A percentile compares a stretch with the other conserved stretches of the same genome.
phyloP scores from a whole-genome alignment of 108 stramenopile genomes.

The Epipyxis sp. region DNA sequence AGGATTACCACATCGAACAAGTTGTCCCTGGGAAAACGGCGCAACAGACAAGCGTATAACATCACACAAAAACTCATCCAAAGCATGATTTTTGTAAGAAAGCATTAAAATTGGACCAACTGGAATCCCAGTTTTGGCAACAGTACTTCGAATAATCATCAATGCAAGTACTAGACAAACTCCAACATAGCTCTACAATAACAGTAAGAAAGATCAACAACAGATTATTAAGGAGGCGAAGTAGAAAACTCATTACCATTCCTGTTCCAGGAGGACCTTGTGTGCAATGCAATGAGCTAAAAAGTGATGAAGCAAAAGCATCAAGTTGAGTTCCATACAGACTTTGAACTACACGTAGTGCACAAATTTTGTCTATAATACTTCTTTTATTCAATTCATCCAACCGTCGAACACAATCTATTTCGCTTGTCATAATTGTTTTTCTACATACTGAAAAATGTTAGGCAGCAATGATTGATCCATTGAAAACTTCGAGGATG shows the following conservation, averaged over 20 bases:
- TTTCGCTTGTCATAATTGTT: not conserved
- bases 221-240: not conserved
- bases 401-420: not conserved
- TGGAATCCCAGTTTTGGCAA: not conserved
- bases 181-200: slow-evolving; percentile 22
- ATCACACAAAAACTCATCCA: slow-evolving; percentile 34
- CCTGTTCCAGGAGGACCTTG: slow-evolving; percentile 33
- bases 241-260: not conserved
- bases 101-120: slow-evolving; percentile 20
- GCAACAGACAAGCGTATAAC: not conserved
- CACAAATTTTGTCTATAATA: not conserved
- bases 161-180: slow-evolving; percentile 25
- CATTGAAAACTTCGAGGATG: not conserved
- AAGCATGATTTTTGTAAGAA: slow-evolving; percentile 29
- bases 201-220: not conserved
- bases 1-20: not conserved
- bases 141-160: not conserved
- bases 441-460: not conserved
- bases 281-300: slow-evolving; percentile 6
- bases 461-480: not conserved
- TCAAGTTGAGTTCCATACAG: not conserved
- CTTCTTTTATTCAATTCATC: not conserved
- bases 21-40: not conserved
- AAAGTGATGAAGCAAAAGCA: not conserved
- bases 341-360: not conserved